These are phyloP conservation scores for Cymbopogon flexuosus DNA, from an alignment of 202 grass and related monocot species.

Conservation along the genomic window DNA sequence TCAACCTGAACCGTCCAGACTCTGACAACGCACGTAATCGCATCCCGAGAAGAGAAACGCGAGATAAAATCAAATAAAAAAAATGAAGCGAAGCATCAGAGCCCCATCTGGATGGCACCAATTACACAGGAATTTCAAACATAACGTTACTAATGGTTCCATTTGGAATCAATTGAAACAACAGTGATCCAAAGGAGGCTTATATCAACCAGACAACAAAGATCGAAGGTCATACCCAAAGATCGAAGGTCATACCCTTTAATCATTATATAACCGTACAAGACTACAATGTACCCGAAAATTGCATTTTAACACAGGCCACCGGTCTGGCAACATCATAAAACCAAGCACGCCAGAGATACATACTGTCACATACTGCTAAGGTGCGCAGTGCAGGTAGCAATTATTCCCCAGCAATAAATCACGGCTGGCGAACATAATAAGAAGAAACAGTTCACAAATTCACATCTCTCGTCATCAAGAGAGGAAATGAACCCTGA, in stretches of 20 bases:
- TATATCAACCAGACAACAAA: neutral
- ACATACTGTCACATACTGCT: conserved; percentile 8
- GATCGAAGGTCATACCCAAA: neutral
- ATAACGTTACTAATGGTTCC: neutral
- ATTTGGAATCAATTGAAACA: neutral
- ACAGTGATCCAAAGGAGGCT: neutral
- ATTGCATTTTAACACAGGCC: neutral
- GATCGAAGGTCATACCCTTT: neutral
- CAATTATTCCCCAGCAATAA: conserved; percentile 42
- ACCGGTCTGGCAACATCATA: conserved; percentile 29
- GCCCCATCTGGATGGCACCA: neutral
- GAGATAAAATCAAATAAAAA: no score
- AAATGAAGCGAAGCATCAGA: no score
- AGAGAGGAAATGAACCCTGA: conserved; percentile 29
- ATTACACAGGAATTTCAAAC: neutral
- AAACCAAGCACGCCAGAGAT: conserved; percentile 35
- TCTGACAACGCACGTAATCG: neutral
- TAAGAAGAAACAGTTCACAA: conserved; percentile 19
- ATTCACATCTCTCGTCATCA: conserved; percentile 25
- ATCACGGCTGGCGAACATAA: conserved; percentile 28
- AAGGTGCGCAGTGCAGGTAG: neutral
- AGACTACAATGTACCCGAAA: neutral
- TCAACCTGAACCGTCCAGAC: neutral
- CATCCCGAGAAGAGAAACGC: no score
- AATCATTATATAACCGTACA: neutral